A percentile compares a stretch with the other conserved stretches of the same genome.
Conservation (phyloP, 345 rosid species). For the Tarenaya hassleriana region DNA sequence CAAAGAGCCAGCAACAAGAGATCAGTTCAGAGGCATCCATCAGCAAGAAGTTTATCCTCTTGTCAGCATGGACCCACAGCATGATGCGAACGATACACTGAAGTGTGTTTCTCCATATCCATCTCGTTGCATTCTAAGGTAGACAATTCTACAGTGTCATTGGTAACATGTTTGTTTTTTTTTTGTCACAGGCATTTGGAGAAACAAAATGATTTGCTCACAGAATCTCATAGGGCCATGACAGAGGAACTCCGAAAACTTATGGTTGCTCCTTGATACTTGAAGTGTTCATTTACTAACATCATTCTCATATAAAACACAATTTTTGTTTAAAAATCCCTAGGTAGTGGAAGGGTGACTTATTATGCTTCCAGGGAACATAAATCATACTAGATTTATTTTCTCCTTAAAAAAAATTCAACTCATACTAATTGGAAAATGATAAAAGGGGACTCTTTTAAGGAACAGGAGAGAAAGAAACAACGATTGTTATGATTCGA, state of each 20-base stretch:
- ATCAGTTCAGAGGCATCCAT: too few species aligned
- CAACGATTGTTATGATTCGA: not conserved
- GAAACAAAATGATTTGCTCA: conserved; percentile 51
- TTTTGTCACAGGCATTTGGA: conserved; percentile 40
- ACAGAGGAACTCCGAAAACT: conserved; percentile 48
- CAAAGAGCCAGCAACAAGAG: too few species aligned
- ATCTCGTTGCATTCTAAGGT: conserved; percentile 4
- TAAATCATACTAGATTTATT: too few species aligned
- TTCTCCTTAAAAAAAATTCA: not conserved
- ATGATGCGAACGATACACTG: conserved; percentile 28
- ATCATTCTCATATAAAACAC: too few species aligned
- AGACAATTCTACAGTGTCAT: not conserved
- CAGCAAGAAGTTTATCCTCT: too few species aligned
- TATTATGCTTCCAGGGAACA: too few species aligned
- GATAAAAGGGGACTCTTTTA: not conserved
- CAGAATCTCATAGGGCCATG: conserved; percentile 35
- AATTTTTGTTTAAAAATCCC: too few species aligned
- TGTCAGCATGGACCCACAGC: conserved; percentile 31
- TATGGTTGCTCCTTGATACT: conserved; percentile 28
- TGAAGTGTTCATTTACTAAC: not conserved
- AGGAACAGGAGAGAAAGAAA: not conserved
- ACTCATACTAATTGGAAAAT: not conserved
- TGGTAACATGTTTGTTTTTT: not conserved
- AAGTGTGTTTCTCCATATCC: conserved; percentile 24
- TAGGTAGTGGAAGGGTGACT: too few species aligned